phyloP scores from a whole-genome alignment of 129 eudicot genomes.

The Deinandra increscens region DNA sequence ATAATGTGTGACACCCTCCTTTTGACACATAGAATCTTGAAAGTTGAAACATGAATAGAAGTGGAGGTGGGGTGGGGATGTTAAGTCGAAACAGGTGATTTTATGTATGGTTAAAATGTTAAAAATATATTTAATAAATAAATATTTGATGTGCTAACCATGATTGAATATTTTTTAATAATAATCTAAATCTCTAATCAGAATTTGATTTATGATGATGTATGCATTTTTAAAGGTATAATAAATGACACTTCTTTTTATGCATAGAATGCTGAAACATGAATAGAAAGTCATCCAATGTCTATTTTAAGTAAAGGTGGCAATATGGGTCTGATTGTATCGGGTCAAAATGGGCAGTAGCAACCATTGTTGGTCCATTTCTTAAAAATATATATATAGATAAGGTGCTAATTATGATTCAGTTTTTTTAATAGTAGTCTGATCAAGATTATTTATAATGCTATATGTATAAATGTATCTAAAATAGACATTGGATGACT shows the following conservation, averaged over 20 bases:
- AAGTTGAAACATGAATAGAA: background rate
- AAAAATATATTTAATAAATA: too few species aligned
- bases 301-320: slow-evolving; percentile 4
- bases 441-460: background rate
- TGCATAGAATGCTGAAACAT: slow-evolving; percentile 2
- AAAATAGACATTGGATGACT: background rate
- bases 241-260: background rate
- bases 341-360: background rate
- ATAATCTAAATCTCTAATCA: too few species aligned
- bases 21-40: background rate
- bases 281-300: too few species aligned
- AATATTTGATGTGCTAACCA: too few species aligned
- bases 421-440: background rate
- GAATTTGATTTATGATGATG: too few species aligned
- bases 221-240: background rate
- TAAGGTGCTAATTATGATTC: background rate
- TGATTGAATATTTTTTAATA: too few species aligned
- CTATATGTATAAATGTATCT: background rate
- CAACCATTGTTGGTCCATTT: background rate
- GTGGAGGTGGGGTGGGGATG: background rate
- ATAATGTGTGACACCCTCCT: background rate
- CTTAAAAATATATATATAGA: background rate
- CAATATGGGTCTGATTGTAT: background rate
- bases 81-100: background rate
- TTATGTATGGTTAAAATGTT: background rate